Evolutionary conservation across 2,329 filamentous ascomycete genomes (phyloP).

Genomic region (Botryosphaeria dothidea): DNA sequence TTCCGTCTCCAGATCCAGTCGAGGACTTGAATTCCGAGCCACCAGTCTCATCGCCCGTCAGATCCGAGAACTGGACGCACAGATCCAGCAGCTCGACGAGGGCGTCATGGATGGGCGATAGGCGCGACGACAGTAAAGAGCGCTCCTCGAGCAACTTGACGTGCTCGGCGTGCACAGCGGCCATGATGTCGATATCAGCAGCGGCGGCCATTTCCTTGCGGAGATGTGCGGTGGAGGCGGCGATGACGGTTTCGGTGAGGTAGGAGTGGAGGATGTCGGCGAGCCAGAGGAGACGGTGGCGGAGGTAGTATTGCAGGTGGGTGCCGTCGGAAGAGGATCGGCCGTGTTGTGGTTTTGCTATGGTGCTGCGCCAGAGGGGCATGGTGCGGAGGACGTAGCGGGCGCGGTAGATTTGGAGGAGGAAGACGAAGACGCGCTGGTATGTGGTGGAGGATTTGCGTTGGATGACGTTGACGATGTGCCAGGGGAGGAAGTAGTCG

Average conservation of each 20-base stretch:
- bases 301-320: constrained; percentile 52
- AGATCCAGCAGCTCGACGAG: constrained; percentile 78
- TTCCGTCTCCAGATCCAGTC: constrained; percentile 32
- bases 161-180: constrained; percentile 66
- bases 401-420: constrained; percentile 76
- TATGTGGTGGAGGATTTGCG: constrained; percentile 66
- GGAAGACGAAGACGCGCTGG: constrained; percentile 70
- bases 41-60: constrained; percentile 45
- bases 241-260: constrained; percentile 71
- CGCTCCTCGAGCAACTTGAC: constrained; percentile 65
- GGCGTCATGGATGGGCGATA: constrained; percentile 70
- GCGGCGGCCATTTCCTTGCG: constrained; percentile 58
- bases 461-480: constrained; percentile 70
- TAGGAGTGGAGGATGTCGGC: constrained; percentile 74
- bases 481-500: constrained; percentile 62
- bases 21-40: constrained; percentile 31
- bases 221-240: constrained; percentile 60
- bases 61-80: constrained; percentile 68
- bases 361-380: constrained; percentile 25
- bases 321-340: background rate
- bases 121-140: constrained; percentile 67
- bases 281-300: constrained; percentile 76
- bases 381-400: constrained; percentile 62
- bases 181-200: constrained; percentile 79
- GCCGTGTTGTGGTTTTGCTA: constrained; percentile 36